Conservation (phyloP, 192 early-diverging fungal species). For the Cladochytrium replicatum region DNA sequence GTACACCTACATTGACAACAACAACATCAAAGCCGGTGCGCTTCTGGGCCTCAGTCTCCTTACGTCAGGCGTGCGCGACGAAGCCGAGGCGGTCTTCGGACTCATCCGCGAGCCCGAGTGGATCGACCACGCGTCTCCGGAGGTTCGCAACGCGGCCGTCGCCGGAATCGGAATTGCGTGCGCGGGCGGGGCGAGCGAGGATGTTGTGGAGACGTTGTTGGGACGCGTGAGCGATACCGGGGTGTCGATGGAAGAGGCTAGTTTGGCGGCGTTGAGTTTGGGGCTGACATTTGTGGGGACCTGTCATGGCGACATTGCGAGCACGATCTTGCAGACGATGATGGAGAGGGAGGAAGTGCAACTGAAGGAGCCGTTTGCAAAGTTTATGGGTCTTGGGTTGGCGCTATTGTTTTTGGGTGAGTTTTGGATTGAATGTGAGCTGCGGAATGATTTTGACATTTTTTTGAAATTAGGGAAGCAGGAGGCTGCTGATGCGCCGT, state of each 20-base stretch:
- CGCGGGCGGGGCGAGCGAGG: constrained; percentile 78
- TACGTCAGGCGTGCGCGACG: constrained; percentile 79
- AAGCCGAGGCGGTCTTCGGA: constrained; percentile 85
- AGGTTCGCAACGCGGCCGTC: constrained; percentile 75
- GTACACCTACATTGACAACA: constrained; percentile 81
- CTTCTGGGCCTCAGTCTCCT: constrained; percentile 89
- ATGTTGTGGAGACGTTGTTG: constrained; percentile 70
- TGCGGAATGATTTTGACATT: constrained; percentile 4
- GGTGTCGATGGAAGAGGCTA: constrained; percentile 79
- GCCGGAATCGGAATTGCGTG: constrained; percentile 91
- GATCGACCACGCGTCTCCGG: constrained; percentile 31
- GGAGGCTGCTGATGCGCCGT: constrained; percentile 76
- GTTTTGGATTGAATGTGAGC: constrained; percentile 1
- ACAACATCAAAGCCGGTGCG: constrained; percentile 88
- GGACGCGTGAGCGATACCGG: constrained; percentile 71
- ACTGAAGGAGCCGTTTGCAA: constrained; percentile 77
- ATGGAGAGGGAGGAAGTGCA: constrained; percentile 86
- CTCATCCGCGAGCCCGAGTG: constrained; percentile 75
- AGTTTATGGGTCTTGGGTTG: constrained; percentile 91
- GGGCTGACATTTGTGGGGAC: constrained; percentile 90
- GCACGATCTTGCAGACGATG: constrained; percentile 84
- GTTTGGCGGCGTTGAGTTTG: constrained; percentile 77
- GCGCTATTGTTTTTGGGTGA: constrained; percentile 76
- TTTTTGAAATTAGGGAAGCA: constrained; percentile 51
- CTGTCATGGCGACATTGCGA: constrained; percentile 82